Conservation (phyloP, 2,329 filamentous ascomycete species). For the Trichoderma gracile region DNA sequence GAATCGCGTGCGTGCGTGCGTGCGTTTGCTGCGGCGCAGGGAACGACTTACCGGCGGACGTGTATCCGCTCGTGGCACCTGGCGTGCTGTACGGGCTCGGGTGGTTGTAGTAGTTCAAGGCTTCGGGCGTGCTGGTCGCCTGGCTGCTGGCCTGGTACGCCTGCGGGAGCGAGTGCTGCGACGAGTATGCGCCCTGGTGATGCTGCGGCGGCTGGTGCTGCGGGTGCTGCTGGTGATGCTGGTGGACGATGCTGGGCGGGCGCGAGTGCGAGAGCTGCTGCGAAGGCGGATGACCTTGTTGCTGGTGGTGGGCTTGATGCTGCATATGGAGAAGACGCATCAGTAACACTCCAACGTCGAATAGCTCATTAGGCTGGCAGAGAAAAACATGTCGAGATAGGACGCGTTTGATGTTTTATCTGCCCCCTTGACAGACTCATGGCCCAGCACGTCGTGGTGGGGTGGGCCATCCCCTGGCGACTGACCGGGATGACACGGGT, state of each 20-base stretch:
- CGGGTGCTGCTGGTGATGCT: constrained; percentile 64
- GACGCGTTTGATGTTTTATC: constrained; percentile 55
- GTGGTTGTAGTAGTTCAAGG: constrained; percentile 72
- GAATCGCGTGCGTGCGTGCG: constrained; percentile 26
- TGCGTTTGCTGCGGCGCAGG: constrained; percentile 8
- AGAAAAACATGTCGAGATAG: constrained; percentile 45
- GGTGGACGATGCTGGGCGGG: constrained; percentile 71
- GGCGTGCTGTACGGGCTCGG: constrained; percentile 81
- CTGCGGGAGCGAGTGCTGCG: constrained; percentile 63
- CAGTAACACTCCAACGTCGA: constrained; percentile 49
- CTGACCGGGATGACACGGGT: constrained; percentile 52
- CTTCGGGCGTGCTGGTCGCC: constrained; percentile 63
- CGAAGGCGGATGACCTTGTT: constrained; percentile 68
- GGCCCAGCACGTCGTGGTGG: constrained; percentile 46
- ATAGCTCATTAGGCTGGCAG: constrained; percentile 38
- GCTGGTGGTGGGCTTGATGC: constrained; percentile 74
- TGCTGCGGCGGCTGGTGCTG: constrained; percentile 62
- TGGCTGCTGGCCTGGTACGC: constrained; percentile 69
- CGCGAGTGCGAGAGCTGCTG: constrained; percentile 70
- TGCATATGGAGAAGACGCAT: constrained; percentile 65
- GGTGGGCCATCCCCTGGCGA: constrained; percentile 44
- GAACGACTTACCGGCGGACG: constrained; percentile 72
- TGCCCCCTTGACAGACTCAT: constrained; percentile 48
- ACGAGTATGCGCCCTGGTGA: constrained; percentile 68
- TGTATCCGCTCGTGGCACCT: constrained; percentile 79